Percentiles rank a stretch among this genome's conserved stretches.
Evolutionary conservation across 163 green algal genomes (phyloP).

Genomic region (Prototheca wickerhamii): DNA sequence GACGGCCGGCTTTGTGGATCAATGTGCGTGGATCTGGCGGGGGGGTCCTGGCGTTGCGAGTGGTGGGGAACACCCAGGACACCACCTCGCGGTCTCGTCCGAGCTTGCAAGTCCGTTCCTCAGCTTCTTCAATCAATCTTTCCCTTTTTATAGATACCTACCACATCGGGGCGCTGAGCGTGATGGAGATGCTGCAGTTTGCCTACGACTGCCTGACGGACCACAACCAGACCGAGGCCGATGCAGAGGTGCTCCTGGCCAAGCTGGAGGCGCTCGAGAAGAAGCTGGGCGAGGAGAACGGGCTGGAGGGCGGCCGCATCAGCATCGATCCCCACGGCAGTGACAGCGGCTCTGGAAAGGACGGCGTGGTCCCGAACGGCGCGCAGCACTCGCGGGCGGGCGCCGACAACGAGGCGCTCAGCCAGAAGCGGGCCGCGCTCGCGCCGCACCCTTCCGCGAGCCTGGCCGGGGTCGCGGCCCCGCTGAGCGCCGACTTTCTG

Average conservation of each 20-base stretch:
- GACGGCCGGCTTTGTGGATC: slow-evolving; percentile 60
- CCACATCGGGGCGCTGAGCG: slow-evolving; percentile 56
- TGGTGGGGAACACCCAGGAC: too few species aligned
- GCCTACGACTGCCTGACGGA: slow-evolving; percentile 36
- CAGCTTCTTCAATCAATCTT: too few species aligned
- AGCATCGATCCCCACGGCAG: background rate
- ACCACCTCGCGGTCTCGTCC: too few species aligned
- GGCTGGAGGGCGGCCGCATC: too few species aligned
- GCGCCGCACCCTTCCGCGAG: background rate
- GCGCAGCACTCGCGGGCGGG: too few species aligned
- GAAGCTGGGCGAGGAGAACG: background rate
- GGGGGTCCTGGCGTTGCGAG: too few species aligned
- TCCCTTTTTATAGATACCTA: slow-evolving; percentile 38
- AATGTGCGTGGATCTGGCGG: too few species aligned
- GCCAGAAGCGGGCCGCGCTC: background rate
- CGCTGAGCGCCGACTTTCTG: background rate
- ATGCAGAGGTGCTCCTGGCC: too few species aligned
- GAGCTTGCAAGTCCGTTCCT: too few species aligned
- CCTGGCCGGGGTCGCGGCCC: background rate
- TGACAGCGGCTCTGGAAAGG: background rate
- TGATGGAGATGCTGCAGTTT: slow-evolving; percentile 70
- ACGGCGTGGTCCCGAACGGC: background rate
- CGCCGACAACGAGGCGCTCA: background rate
- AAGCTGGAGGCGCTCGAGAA: background rate
- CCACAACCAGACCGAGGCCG: background rate